Evolutionary conservation across 2,329 filamentous ascomycete genomes (phyloP), one percentile per base, ranked within the genome.

Genomic region (Bipolaris sorokiniana): DNA sequence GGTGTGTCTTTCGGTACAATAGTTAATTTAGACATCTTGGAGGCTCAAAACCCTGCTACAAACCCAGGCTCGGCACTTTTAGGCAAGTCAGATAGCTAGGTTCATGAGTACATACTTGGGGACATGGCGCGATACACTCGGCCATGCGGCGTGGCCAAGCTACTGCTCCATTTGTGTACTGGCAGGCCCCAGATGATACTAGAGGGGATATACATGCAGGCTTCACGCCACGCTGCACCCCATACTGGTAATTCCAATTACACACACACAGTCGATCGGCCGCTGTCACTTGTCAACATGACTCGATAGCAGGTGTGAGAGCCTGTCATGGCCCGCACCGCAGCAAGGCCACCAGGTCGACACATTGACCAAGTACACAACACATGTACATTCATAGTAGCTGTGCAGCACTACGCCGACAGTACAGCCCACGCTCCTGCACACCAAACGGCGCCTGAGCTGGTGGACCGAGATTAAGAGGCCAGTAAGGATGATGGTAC

Each of bases 211-310:
- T 42, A 16, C 48, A 36, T 51, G 48, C 38, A 51, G 38, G 15
- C 31, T 28, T 36, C 33, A 41, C 49, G 33, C 23, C 37, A 20
- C 38, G 11, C n/a, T 44, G 6, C 28, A 58, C 20, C 34, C 33
- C 18, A 18, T 41, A 18, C 20, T 41, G 34, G 18, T 37, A 48
- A 45, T n/a, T 47, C 22, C 50, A 53, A 47, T 45, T 45, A 28
- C 26, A 23, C 23, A 28, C 26, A 28, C 34, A 13, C n/a, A 48
- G 44, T 40, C 33, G 42, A 50, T 33, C 50, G 51, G 42, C 50
- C 34, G 50, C 61, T 67, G 65, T 67, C 66, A 69, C 23, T 56
- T 63, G 65, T 66, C 63, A 66, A 48, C 48, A 40, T 62, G 63
- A 64, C 62, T 68, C 59, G 36, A 53, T 45, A 42, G 33, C 36